phyloP scores from a whole-genome alignment of 257 asterid species.

The Solanum sitiens region DNA sequence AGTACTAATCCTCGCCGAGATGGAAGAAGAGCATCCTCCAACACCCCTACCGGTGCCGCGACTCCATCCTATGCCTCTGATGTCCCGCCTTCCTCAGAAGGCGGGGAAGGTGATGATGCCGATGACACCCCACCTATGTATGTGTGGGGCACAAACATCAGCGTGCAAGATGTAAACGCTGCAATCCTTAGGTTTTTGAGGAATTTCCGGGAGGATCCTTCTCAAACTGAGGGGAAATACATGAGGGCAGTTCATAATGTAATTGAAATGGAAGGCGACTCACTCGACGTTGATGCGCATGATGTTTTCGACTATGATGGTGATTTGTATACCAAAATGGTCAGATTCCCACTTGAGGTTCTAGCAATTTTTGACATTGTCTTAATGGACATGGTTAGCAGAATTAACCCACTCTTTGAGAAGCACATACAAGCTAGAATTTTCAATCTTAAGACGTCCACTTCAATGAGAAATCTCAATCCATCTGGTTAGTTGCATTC shows the following conservation, averaged over 20 bases:
- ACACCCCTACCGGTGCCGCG: conserved; percentile 33
- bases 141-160: conserved; percentile 95
- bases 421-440: conserved; percentile 93
- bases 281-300: conserved; percentile 85
- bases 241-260: conserved; percentile 59
- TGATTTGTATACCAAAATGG: conserved; percentile 85
- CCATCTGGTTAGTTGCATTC: conserved; percentile 59
- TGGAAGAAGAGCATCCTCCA: conserved; percentile 31
- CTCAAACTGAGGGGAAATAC: conserved; percentile 73
- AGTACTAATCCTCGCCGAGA: conserved; percentile 34
- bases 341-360: conserved; percentile 91
- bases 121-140: conserved; percentile 74
- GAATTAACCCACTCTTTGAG: conserved; percentile 67
- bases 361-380: conserved; percentile 89
- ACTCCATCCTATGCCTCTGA: conserved; percentile 69
- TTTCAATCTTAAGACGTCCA: conserved; percentile 73
- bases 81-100: conserved; percentile 60
- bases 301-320: conserved; percentile 67
- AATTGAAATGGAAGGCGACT: conserved; percentile 89
- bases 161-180: conserved; percentile 84
- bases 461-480: conserved; percentile 80
- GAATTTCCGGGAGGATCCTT: conserved; percentile 62
- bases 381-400: conserved; percentile 78
- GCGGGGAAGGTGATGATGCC: conserved; percentile 51
- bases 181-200: conserved; percentile 76